A percentile compares a stretch with the other conserved stretches of the same genome.
Evolutionary conservation across 768 basidiomycete genomes (phyloP).

Genomic region (Suillus cothurnatus): DNA sequence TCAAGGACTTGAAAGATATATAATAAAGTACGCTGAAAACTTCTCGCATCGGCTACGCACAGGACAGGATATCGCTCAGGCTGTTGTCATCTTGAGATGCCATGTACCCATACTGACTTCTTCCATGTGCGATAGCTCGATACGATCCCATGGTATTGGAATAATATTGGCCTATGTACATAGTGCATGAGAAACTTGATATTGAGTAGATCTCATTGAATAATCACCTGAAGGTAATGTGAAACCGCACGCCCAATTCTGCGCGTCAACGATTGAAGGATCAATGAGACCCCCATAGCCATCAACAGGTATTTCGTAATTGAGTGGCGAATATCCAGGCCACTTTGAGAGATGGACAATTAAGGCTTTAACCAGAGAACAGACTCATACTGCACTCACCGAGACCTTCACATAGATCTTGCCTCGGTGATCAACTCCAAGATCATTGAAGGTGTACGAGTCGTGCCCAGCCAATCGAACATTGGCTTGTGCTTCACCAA

Average conservation of each 20-base stretch:
- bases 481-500: conserved; percentile 69
- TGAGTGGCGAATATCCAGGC: conserved; percentile 69
- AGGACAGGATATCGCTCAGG: conserved; percentile 18
- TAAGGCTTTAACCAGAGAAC: conserved; percentile 10
- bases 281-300: conserved; percentile 65
- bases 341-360: conserved; percentile 45
- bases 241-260: conserved; percentile 70
- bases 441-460: conserved; percentile 61
- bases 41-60: neutral
- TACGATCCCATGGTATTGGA: conserved; percentile 67
- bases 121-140: conserved; percentile 71
- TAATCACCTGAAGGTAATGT: conserved; percentile 69
- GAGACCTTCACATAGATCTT: conserved; percentile 64
- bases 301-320: conserved; percentile 75
- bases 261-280: conserved; percentile 66
- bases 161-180: conserved; percentile 61
- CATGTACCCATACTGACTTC: conserved; percentile 69
- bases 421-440: conserved; percentile 62
- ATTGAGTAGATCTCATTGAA: conserved; percentile 10
- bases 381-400: conserved; percentile 40
- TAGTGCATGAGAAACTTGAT: conserved; percentile 12
- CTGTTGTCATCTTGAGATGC: conserved; percentile 60
- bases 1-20: conserved; percentile 4
- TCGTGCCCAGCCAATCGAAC: conserved; percentile 62
- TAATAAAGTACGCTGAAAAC: neutral